Evolutionary conservation across 2,329 filamentous ascomycete species (phyloP).

Genomic region (Periglandula ipomoeae): DNA sequence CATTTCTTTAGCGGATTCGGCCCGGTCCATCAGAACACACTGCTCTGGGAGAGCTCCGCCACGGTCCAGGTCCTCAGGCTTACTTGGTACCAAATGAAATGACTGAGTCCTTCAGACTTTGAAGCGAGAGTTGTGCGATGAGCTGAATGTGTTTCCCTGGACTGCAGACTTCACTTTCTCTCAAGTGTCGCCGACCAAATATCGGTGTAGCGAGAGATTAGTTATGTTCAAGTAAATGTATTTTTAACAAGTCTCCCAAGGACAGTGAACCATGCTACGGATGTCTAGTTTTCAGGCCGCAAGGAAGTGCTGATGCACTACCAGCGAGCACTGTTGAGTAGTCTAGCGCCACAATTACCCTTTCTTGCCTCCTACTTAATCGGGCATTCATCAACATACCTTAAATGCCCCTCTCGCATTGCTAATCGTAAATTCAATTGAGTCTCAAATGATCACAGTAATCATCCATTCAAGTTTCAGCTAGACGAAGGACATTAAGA

Average conservation of each 20-base stretch:
- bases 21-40: neutral
- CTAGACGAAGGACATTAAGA: neutral
- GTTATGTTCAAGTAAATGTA: no score
- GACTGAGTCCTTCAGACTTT: neutral
- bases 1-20: neutral
- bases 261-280: no score
- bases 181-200: no score
- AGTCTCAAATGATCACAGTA: neutral
- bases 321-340: neutral
- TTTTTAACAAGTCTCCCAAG: no score
- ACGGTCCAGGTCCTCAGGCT: neutral
- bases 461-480: neutral
- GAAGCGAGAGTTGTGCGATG: no score
- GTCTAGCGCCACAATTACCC: neutral
- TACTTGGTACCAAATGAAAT: neutral
- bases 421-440: neutral
- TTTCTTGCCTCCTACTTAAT: neutral
- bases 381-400: neutral
- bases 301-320: neutral
- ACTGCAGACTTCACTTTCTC: no score
- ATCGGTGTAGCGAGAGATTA: no score
- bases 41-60: neutral
- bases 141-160: no score
- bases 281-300: neutral
- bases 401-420: neutral